Evolutionary conservation across 768 basidiomycete species (phyloP).

Genomic region (Psilocybe azurescens): DNA sequence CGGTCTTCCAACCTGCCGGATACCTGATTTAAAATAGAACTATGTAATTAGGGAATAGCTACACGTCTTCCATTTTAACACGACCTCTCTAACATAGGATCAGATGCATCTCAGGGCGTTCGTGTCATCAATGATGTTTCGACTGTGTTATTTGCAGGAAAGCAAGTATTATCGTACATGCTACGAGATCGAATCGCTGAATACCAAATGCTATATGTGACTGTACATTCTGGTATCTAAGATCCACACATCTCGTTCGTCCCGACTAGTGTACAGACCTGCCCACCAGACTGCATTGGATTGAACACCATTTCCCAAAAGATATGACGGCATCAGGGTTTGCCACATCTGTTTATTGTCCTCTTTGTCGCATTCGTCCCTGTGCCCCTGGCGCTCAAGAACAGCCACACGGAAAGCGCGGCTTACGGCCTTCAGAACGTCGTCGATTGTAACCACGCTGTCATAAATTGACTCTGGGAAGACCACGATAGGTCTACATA

Average conservation of each 20-base stretch:
- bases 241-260: constrained; percentile 11
- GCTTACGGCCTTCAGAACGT: constrained; percentile 2
- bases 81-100: too few species aligned
- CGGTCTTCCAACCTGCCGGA: not conserved
- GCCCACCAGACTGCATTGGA: constrained; percentile 1
- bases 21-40: too few species aligned
- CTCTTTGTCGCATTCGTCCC: not conserved
- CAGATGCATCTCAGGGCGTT: too few species aligned
- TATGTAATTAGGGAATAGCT: too few species aligned
- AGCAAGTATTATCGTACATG: too few species aligned
- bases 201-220: not conserved
- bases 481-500: constrained; percentile 6
- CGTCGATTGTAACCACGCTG: constrained; percentile 12
- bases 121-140: too few species aligned
- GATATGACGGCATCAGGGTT: not conserved
- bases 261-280: constrained; percentile 7
- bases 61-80: too few species aligned
- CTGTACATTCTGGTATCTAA: not conserved
- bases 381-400: not conserved
- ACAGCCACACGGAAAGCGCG: constrained; percentile 5
- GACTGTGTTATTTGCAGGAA: too few species aligned
- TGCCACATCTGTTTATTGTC: not conserved
- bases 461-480: constrained; percentile 3
- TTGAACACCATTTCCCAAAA: not conserved
- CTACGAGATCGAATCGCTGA: too few species aligned